Evolutionary conservation across 768 basidiomycete genomes (phyloP), one percentile per base, ranked within the genome.

Genomic region (Mycena maculata): DNA sequence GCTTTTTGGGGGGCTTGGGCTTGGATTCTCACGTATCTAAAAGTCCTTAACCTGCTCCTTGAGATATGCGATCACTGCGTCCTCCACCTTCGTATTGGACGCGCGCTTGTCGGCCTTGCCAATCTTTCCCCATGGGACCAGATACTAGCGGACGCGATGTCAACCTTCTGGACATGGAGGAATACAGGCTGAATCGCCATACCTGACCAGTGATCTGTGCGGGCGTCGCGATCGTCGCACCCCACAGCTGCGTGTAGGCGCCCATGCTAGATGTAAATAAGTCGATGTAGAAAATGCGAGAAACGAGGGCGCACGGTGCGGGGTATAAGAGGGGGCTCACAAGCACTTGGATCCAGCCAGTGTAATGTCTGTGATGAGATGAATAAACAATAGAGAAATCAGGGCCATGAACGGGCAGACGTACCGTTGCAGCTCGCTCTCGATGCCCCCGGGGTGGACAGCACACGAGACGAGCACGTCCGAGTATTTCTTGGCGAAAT

Each of bases 381-480:
- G n/a, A n/a, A n/a, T n/a, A n/a, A n/a, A n/a, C n/a, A n/a, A n/a
- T n/a, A n/a, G n/a, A n/a, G n/a, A n/a, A n/a, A n/a, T n/a, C n/a
- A n/a, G n/a, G n/a, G n/a, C n/a, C n/a, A n/a, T n/a, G n/a, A n/a
- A n/a, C n/a, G n/a, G n/a, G n/a, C n/a, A n/a, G 3, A 52, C 55
- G 23, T 23, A 56, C 45, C 15, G 10, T 13, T 23, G 22, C 23
- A 74, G 60, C 9, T 73, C 62, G 10, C 68, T 73, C 22, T 49
- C 57, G 12, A 73, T 61, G 20, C 23, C 36, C 61, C 78, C 78
- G 3, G 78, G 78, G 55, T 78, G 69, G 20, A 77, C 27, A 18
- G 78, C 64, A 12, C 60, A 72, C 2, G 75, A 71, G 2, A 75
- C 67, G 42, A 79, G 70, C 11, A 75, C 71, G 30, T 74, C 77